Base-by-base conservation (phyloP, 805 yeast genomes). In the Priceomyces carsonii region DNA sequence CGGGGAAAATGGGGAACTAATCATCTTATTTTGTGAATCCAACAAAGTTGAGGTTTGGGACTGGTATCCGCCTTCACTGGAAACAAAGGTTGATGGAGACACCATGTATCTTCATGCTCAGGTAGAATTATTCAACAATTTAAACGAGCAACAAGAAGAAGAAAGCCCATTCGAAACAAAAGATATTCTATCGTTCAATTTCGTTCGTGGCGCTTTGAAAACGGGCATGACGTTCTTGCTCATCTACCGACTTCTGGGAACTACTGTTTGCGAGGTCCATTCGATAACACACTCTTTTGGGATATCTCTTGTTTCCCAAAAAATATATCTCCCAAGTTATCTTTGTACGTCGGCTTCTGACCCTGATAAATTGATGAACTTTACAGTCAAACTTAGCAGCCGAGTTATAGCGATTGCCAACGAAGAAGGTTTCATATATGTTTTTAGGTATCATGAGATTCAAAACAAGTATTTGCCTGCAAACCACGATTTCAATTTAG, bases 1-100 rank as follows among this genome's bases (percentile, higher is more conserved):
- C 24, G 69, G 69, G 1, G 52, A 55, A 10, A 33, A 46, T 24
- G 71, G 71, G 7, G 70, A 65, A 29, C 29, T 66, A 15, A 39
- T 57, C 25, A 42, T 64, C 4, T 40, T 60, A 26, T 58, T 49
- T 40, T 51, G 53, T 1, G 28, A 30, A 5, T 24, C 42, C 8
- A 17, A 32, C 2, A 26, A 42, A 2, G 21, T 63, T 10, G 66
- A 66, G 39, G 39, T 64, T 10, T 67, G 72, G 72, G 56, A 54
- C 35, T 62, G 69, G 65, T 29, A 36, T 14, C 45, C 53, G 8
- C 31, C 35, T n/a, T 20, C 31, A 20, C 43, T 44, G 6, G 36
- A 26, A 9, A 14, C 45, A 5, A 41, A 34, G 8, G 44, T 37
- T 13, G 57, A 57, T 26, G 55, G 53, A 18, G 61, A 57, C 26